Conservation (phyloP, 495 filamentous ascomycete genomes). For the Aspergillus nanangensis region DNA sequence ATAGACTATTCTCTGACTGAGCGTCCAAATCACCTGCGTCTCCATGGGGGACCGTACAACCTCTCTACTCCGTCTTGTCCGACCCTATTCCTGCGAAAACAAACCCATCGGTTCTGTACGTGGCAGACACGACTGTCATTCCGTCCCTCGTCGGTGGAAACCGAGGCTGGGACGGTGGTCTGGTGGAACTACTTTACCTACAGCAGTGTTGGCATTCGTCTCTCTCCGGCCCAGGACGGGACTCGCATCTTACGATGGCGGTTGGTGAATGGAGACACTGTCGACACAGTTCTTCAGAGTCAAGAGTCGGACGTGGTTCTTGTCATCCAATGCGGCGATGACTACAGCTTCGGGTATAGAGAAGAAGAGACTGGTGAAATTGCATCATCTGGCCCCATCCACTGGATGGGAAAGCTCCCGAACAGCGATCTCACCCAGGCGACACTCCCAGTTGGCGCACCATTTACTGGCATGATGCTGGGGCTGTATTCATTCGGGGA, state of each 20-base stretch:
- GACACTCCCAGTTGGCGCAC: constrained; percentile 31
- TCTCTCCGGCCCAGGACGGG: constrained; percentile 3
- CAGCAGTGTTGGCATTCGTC: constrained; percentile 30
- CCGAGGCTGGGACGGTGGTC: constrained; percentile 36
- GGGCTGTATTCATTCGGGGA: constrained; percentile 43
- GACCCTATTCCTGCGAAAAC: constrained; percentile 41
- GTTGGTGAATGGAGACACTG: constrained; percentile 10
- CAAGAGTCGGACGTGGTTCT: constrained; percentile 13
- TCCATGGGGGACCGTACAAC: constrained; percentile 38
- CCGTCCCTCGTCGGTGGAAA: constrained; percentile 17
- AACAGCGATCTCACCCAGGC: constrained; percentile 23
- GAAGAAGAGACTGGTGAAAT: constrained; percentile 6
- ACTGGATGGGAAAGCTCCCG: constrained; percentile 23
- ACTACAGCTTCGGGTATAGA: constrained; percentile 22
- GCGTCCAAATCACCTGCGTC: constrained; percentile 27
- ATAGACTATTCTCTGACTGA: constrained; percentile 33
- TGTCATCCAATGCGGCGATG: constrained; percentile 23
- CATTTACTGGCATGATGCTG: constrained; percentile 41
- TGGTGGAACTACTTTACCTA: constrained; percentile 42
- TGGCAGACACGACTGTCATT: constrained; percentile 35
- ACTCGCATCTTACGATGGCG: constrained; percentile 21
- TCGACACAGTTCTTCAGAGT: constrained; percentile 9
- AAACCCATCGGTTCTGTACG: constrained; percentile 26
- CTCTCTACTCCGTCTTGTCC: constrained; percentile 35
- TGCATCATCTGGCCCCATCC: not conserved